Evolutionary conservation across 257 asterid genomes (phyloP).

Genomic region (Salvia rosmarinus): DNA sequence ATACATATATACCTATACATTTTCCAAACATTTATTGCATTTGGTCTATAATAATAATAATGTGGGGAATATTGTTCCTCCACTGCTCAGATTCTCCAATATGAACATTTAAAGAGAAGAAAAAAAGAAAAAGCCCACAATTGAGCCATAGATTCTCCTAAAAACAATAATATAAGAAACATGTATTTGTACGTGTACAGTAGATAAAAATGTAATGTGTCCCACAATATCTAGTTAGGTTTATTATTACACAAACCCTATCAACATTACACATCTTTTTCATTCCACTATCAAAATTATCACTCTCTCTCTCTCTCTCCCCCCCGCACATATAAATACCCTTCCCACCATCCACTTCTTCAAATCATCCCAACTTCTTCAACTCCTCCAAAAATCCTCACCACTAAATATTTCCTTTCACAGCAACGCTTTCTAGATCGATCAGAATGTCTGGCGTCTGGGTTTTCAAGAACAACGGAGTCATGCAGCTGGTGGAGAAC

Average conservation of each 20-base stretch:
- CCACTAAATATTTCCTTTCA: background rate
- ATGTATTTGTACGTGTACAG: constrained; percentile 38
- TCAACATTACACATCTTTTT: constrained; percentile 47
- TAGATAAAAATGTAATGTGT: constrained; percentile 34
- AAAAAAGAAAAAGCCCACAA: constrained; percentile 1
- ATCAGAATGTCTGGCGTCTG: constrained; percentile 78
- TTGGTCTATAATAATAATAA: background rate
- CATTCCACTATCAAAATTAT: constrained; percentile 42
- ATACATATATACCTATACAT: background rate
- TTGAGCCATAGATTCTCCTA: background rate
- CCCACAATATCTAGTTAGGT: constrained; percentile 65
- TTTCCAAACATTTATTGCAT: constrained; percentile 1
- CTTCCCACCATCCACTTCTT: constrained; percentile 27
- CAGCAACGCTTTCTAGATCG: background rate
- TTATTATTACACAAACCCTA: constrained; percentile 39
- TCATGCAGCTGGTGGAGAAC: constrained; percentile 66
- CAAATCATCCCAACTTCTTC: constrained; percentile 27
- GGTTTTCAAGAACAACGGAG: constrained; percentile 82
- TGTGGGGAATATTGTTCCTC: constrained; percentile 36
- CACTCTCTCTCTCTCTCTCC: constrained; percentile 28
- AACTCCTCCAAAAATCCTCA: background rate
- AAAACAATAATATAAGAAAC: background rate
- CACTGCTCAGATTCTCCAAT: constrained; percentile 41
- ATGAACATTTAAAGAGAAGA: background rate
- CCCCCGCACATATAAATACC: constrained; percentile 51